Evolutionary conservation across 1,139 yeast species (phyloP), one percentile per base, ranked within the genome.

Genomic region (Blastobotrys proliferans): DNA sequence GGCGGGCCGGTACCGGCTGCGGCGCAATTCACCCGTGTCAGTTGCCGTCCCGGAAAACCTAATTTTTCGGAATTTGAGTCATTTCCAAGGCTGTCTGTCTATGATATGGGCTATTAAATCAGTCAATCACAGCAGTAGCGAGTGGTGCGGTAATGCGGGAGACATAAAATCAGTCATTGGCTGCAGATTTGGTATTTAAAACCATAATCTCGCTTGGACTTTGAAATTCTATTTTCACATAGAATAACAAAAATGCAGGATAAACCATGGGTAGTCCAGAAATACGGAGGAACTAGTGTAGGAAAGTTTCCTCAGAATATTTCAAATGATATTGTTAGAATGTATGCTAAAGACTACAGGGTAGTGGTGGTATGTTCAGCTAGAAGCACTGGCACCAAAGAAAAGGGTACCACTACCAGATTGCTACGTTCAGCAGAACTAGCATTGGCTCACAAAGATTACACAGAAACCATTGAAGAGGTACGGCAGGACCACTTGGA

Each of bases 321-420:
- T 43, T 90, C 88, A 14, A 83, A 83, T 51, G 86, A 87, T 52
- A 87, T 92, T 41, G 84, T 88, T 44, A 78, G 79, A 58, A 77
- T 71, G 26, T 85, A 80, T 60, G 70, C 80, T 29, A 61, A 73
- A 37, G 67, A 69, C 20, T 75, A 77, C 56, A 73, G 83, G 44
- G 95, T 90, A n/a, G 97, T 95, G 1, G 94, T 92, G 20, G 98
- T 92, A 3, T 92, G 98, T 62, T 84, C 95, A 27, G 98, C 98
- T 3, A 75, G 98, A 53, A 86, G 96, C 6, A 81, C 96, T 0
- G 77, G 84, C 48, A 83, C 95, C 22, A 92, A 92, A 60, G 79
- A 85, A 32, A 97, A 90, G 63, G 98, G 98, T 41, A 92, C 98
- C 33, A 92, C 98, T 4, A 84, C 95, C 2, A 51, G 70, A 51